Evolutionary conservation across 495 filamentous ascomycete species (phyloP).

Genomic region (Podospora comata): DNA sequence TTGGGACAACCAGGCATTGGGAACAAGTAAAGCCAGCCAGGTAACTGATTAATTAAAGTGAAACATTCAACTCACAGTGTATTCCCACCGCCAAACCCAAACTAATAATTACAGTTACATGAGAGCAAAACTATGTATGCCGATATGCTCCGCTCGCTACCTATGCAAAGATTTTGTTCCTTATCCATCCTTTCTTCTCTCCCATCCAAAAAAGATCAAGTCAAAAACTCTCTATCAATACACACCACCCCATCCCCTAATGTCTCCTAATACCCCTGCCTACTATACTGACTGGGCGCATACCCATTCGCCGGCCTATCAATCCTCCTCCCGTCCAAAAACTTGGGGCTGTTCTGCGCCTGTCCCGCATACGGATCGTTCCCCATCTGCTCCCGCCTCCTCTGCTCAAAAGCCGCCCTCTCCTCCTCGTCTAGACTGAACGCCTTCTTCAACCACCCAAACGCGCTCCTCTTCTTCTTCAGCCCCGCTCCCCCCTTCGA

Average conservation of each 20-base stretch:
- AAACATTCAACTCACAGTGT: background rate
- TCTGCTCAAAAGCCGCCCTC: constrained; percentile 48
- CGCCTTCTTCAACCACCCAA: constrained; percentile 59
- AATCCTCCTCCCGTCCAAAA: constrained; percentile 44
- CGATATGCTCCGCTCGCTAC: background rate
- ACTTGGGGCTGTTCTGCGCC: constrained; percentile 40
- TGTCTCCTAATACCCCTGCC: background rate
- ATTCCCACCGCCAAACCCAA: background rate
- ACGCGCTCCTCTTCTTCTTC: constrained; percentile 59
- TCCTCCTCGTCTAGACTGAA: constrained; percentile 57
- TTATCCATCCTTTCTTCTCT: background rate
- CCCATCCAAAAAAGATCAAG: background rate
- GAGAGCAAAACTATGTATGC: background rate
- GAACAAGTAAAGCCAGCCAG: no score
- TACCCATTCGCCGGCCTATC: constrained; percentile 11
- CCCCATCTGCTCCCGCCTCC: constrained; percentile 36
- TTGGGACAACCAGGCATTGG: no score
- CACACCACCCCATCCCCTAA: background rate
- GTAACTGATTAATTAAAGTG: no score
- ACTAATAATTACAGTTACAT: background rate
- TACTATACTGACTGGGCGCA: background rate
- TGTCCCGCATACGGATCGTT: constrained; percentile 39
- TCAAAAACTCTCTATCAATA: no score
- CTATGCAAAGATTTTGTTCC: constrained; percentile 14
- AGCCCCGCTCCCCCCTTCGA: constrained; percentile 30